These are phyloP conservation scores for Zarea fungicola DNA, from an alignment of 2,329 filamentous ascomycete species.

Conservation along the genomic window DNA sequence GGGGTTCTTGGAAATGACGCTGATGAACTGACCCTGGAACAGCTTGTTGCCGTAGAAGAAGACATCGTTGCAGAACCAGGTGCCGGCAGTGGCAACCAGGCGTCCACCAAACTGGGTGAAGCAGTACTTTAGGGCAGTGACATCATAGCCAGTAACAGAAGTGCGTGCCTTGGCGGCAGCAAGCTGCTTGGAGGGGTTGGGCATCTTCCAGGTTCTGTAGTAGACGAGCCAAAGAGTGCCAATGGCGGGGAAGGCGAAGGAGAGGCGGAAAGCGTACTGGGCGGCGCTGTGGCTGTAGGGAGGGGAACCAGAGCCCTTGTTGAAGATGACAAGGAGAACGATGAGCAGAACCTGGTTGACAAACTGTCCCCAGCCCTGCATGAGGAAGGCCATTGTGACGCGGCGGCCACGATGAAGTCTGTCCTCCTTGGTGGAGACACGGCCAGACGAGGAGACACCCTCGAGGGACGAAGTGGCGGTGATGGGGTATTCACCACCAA, in stretches of 20 bases:
- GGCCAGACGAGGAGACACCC: constrained; percentile 78
- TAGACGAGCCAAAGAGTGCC: constrained; percentile 94
- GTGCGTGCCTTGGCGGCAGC: constrained; percentile 76
- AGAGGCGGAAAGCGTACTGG: constrained; percentile 89
- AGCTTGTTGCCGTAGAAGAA: constrained; percentile 99
- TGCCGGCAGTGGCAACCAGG: constrained; percentile 76
- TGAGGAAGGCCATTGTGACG: constrained; percentile 91
- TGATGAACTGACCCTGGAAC: constrained; percentile 88
- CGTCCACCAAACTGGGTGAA: constrained; percentile 81
- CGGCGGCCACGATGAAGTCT: constrained; percentile 93
- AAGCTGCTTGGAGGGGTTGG: constrained; percentile 77
- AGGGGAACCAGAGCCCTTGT: constrained; percentile 65
- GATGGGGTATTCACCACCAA: constrained; percentile 91
- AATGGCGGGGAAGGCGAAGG: constrained; percentile 84
- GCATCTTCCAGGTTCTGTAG: constrained; percentile 95
- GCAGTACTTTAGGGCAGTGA: constrained; percentile 73
- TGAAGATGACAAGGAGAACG: constrained; percentile 80
- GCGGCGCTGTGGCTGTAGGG: constrained; percentile 74
- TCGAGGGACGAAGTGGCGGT: constrained; percentile 95
- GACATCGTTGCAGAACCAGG: constrained; percentile 95
- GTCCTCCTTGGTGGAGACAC: constrained; percentile 84
- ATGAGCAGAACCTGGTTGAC: constrained; percentile 90
- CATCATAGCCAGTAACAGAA: constrained; percentile 87
- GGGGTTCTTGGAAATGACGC: constrained; percentile 65
- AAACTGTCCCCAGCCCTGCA: constrained; percentile 98